Conservation (phyloP, 371 early-diverging fungal genomes). For the Apophysomyces trapeziformis region DNA sequence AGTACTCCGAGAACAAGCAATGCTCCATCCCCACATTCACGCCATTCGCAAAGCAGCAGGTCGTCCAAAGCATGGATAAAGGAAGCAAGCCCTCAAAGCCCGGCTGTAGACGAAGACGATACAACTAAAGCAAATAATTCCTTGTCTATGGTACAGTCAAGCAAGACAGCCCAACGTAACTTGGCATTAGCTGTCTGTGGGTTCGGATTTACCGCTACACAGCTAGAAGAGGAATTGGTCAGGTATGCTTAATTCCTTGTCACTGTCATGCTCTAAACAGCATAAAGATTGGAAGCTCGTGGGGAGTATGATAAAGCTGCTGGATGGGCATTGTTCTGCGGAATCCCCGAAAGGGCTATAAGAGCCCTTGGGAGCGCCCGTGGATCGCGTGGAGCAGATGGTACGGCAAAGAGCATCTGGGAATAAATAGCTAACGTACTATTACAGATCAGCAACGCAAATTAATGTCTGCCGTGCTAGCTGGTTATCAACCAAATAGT, state of each 20-base stretch:
- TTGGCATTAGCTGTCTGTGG: constrained; percentile 78
- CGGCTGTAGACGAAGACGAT: constrained; percentile 10
- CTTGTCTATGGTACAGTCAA: constrained; percentile 56
- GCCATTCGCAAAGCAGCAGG: background rate
- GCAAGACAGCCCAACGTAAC: constrained; percentile 61
- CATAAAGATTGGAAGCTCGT: constrained; percentile 63
- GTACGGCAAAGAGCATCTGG: constrained; percentile 32
- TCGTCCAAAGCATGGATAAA: constrained; percentile 11
- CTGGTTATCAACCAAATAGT: constrained; percentile 58
- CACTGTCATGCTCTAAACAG: background rate
- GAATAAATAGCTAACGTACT: background rate
- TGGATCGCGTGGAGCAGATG: constrained; percentile 41
- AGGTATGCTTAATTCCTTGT: constrained; percentile 35
- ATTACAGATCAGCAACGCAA: constrained; percentile 71
- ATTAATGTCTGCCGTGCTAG: constrained; percentile 79
- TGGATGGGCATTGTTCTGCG: constrained; percentile 85
- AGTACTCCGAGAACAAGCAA: constrained; percentile 26
- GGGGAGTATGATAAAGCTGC: constrained; percentile 85
- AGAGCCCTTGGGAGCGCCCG: constrained; percentile 60
- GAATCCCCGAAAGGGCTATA: constrained; percentile 74
- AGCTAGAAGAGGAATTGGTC: constrained; percentile 68
- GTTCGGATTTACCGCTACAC: constrained; percentile 63
- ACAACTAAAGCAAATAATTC: constrained; percentile 9
- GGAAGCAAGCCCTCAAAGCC: background rate
- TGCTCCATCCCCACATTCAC: constrained; percentile 15